A percentile compares a stretch with the other conserved stretches of the same genome.
Conservation (phyloP, 2,329 filamentous ascomycete genomes). For the Sphaerulina musiva region DNA sequence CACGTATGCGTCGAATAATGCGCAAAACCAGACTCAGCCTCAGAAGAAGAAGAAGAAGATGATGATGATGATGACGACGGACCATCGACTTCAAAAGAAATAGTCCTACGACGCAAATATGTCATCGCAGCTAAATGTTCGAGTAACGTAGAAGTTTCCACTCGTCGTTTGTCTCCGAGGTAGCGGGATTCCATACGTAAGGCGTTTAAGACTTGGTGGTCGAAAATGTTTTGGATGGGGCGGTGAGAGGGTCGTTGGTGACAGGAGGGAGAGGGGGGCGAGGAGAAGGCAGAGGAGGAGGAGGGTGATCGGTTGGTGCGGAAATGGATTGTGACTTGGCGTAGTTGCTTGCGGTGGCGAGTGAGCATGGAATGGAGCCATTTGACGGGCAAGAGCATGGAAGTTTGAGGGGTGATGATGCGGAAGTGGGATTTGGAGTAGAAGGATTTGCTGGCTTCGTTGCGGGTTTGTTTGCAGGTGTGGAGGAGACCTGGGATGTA, state of each 20-base stretch:
- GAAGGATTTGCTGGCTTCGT: conserved; percentile 9
- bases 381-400: conserved; percentile 3
- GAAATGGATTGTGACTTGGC: not conserved
- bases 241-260: no score
- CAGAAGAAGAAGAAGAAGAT: no score
- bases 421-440: conserved; percentile 7
- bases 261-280: no score
- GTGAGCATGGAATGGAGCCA: conserved; percentile 8
- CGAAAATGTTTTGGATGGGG: no score
- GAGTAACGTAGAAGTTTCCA: conserved; percentile 1
- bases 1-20: not conserved
- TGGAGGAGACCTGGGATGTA: conserved; percentile 5
- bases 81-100: conserved; percentile 1
- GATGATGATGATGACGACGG: not conserved
- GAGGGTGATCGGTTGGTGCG: not conserved
- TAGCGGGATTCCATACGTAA: conserved; percentile 1
- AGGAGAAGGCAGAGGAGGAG: not conserved
- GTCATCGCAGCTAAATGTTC: not conserved
- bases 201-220: not conserved
- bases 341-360: conserved; percentile 4
- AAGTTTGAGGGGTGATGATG: not conserved
- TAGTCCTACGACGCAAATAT: not conserved
- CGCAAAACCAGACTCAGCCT: no score
- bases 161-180: conserved; percentile 1
- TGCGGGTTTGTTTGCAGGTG: conserved; percentile 12